Evolutionary conservation across 202 grass and related monocot species (phyloP), one percentile per base, ranked within the genome.

Genomic region (Cymbopogon flexuosus): DNA sequence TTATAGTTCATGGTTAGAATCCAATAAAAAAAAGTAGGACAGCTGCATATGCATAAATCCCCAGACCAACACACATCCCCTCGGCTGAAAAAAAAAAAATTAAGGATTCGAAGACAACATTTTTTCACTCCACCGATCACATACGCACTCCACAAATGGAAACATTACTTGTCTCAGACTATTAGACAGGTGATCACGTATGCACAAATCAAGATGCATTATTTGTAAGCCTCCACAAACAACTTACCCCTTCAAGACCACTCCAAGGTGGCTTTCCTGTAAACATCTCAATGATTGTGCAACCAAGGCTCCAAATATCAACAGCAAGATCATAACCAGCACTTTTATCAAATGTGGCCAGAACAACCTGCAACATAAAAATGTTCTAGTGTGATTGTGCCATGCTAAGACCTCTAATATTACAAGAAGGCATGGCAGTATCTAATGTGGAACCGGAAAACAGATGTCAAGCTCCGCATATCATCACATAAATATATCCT

Each of bases 281-380:
- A 65, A 93, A 97, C 93, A 97, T 97, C 81, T 97, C 93, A 22
- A 97, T 97, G 12, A 97, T 90, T 79, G 93, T 97, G 60, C 93
- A 97, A 67, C 93, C 93, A n/a, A 97, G 84, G 75, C 93, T 97
- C 93, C 91, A 97, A 65, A 97, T 97, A 79, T 97, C 93, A 42
- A 97, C 87, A 46, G 91, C 91, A 72, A 93, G 91, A 91, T 93
- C 87, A 84, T 97, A 97, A 24, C 90, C 91, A 62, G 75, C 86
- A 85, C 91, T 87, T 84, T 93, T 88, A 31, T 84, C 86, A 80
- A 97, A 86, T 64, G 93, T 93, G 30, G 93, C 87, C 85, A 89
- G 87, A 75, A 97, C 89, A 61, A 97, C 91, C 93, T 97, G 84
- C 61, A 84, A 89, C n/a, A 86, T 67, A 87, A 37, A 82, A 77